Evolutionary conservation across 2,329 filamentous ascomycete species (phyloP).

Genomic region (Colletotrichum lini): DNA sequence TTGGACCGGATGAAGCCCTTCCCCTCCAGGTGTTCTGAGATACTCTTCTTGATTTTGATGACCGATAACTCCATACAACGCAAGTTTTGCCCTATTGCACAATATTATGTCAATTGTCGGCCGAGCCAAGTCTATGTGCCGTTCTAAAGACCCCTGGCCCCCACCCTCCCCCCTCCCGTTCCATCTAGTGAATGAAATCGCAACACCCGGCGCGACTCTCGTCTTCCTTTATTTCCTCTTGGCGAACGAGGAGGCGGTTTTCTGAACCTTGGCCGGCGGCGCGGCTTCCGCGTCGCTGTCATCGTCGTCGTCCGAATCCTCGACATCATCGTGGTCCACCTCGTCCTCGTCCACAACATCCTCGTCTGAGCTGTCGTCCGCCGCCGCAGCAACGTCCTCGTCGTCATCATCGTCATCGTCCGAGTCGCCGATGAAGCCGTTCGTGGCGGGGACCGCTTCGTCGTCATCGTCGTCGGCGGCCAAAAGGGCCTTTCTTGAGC

Average conservation of each 20-base stretch:
- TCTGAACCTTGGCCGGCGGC: constrained; percentile 62
- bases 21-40: neutral
- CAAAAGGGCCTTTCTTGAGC: constrained; percentile 55
- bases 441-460: constrained; percentile 70
- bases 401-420: constrained; percentile 68
- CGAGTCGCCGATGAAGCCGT: constrained; percentile 70
- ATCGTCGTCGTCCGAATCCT: constrained; percentile 70
- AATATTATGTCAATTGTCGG: constrained; percentile 42
- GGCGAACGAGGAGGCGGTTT: constrained; percentile 53
- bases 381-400: constrained; percentile 56
- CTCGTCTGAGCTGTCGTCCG: constrained; percentile 61
- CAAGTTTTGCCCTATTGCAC: constrained; percentile 35
- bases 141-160: constrained; percentile 21
- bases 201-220: constrained; percentile 4
- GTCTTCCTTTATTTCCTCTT: constrained; percentile 53
- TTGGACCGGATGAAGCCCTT: no score
- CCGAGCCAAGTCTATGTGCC: constrained; percentile 41
- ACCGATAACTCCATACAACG: constrained; percentile 36
- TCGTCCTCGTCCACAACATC: constrained; percentile 71
- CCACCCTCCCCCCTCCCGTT: neutral
- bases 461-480: constrained; percentile 65
- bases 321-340: constrained; percentile 71
- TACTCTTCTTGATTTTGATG: constrained; percentile 30
- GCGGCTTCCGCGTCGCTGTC: constrained; percentile 66
- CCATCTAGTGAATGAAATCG: neutral